These are phyloP conservation scores for Capronia epimyces DNA, from an alignment of 2,329 filamentous ascomycete genomes.

Conservation along the genomic window DNA sequence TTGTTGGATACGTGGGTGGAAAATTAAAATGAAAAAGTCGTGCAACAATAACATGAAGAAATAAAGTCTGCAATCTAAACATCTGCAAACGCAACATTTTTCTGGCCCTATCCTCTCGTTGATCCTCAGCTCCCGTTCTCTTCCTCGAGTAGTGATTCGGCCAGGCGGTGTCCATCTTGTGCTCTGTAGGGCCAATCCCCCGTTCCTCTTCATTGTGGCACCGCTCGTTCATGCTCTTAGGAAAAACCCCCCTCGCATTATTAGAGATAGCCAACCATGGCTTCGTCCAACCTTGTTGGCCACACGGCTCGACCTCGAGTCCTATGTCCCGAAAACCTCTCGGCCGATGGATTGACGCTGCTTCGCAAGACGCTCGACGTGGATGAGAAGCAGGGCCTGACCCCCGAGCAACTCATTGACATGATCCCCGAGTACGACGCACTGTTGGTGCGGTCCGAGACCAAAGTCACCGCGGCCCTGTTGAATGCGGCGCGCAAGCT, in stretches of 20 bases:
- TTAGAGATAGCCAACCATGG: conserved; percentile 4
- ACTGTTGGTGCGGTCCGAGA: conserved; percentile 74
- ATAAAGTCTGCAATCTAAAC: neutral
- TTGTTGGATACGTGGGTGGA: neutral
- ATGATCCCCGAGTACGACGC: conserved; percentile 69
- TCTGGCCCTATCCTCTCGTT: neutral
- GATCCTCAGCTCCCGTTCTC: neutral
- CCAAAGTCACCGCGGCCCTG: conserved; percentile 66
- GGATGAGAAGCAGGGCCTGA: conserved; percentile 60
- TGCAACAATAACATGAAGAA: neutral
- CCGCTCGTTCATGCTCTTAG: neutral
- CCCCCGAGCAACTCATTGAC: conserved; percentile 57
- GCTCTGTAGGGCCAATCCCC: neutral
- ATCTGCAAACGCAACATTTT: neutral
- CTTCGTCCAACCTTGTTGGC: conserved; percentile 19
- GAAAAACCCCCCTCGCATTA: neutral
- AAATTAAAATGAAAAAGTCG: conserved; percentile 1
- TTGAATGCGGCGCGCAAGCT: conserved; percentile 62
- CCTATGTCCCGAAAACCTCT: conserved; percentile 74
- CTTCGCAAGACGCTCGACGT: conserved; percentile 64
- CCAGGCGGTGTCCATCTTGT: neutral
- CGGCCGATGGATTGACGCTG: conserved; percentile 67
- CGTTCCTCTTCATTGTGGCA: neutral
- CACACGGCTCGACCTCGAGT: conserved; percentile 46
- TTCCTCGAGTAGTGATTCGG: neutral